A percentile compares a stretch with the other conserved stretches of the same genome.
Conservation (phyloP, 768 basidiomycete species). For the Calvatia gigantea region DNA sequence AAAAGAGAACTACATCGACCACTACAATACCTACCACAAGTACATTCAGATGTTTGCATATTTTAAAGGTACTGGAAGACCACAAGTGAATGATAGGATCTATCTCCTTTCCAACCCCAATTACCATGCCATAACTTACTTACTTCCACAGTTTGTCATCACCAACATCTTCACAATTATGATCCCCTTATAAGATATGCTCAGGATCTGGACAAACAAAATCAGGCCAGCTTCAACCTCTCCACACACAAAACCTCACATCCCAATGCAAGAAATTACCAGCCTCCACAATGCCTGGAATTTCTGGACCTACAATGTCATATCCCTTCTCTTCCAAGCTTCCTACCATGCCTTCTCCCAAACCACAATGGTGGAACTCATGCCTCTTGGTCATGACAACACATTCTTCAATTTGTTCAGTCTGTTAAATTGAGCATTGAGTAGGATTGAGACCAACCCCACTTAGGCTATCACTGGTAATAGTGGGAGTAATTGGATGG, state of each 20-base stretch:
- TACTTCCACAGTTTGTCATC: too few relatives aligned
- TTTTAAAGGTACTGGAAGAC: constrained; percentile 80
- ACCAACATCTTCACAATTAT: too few relatives aligned
- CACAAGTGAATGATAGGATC: constrained; percentile 66
- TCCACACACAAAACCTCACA: too few relatives aligned
- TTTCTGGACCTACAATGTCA: constrained; percentile 83
- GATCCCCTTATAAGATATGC: too few relatives aligned
- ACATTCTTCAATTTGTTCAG: constrained; percentile 80
- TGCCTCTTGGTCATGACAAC: constrained; percentile 87
- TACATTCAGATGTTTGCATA: constrained; percentile 79
- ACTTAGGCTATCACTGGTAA: constrained; percentile 78
- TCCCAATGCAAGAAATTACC: too few relatives aligned
- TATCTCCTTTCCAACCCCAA: neutral
- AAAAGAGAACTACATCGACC: too few relatives aligned
- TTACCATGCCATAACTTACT: too few relatives aligned
- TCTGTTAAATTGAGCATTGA: constrained; percentile 81
- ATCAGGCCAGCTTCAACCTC: too few relatives aligned
- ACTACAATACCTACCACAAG: constrained; percentile 65
- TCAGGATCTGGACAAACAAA: too few relatives aligned
- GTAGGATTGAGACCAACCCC: constrained; percentile 83
- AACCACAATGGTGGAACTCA: constrained; percentile 87
- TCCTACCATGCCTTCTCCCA: constrained; percentile 87
- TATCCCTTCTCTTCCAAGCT: constrained; percentile 80
- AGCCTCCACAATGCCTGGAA: constrained; percentile 86
- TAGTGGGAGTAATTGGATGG: constrained; percentile 73